A percentile compares a stretch with the other conserved stretches of the same genome.
Evolutionary conservation across 768 basidiomycete species (phyloP).

Genomic region (Pleurotus tuber-regium): DNA sequence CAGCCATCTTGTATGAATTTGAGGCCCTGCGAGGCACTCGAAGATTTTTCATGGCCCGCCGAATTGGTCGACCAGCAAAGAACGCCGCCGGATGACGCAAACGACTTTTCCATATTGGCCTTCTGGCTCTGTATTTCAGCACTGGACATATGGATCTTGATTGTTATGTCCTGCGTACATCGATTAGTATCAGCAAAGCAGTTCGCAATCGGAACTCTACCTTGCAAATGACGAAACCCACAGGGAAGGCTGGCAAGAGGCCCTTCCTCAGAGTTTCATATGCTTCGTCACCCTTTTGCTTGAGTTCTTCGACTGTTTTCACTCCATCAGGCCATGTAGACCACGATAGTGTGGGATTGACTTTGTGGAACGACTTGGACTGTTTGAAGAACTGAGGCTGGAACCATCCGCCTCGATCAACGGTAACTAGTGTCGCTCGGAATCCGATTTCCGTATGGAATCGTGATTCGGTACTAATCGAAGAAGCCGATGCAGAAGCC

Average conservation of each 20-base stretch:
- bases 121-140: neutral
- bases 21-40: constrained; percentile 6
- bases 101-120: neutral
- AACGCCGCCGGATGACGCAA: constrained; percentile 1
- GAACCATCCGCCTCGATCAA: constrained; percentile 22
- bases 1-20: constrained; percentile 12
- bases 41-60: constrained; percentile 8
- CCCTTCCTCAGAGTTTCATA: constrained; percentile 2
- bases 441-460: too few species aligned
- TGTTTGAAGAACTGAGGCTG: constrained; percentile 20
- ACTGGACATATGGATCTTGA: constrained; percentile 2
- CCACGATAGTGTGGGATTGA: constrained; percentile 13
- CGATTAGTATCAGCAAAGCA: neutral
- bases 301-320: constrained; percentile 4
- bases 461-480: too few species aligned
- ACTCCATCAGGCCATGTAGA: constrained; percentile 9
- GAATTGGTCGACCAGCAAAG: constrained; percentile 8
- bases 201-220: neutral
- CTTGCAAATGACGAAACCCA: constrained; percentile 11
- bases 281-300: neutral
- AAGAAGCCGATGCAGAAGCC: too few species aligned
- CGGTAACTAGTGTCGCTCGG: constrained; percentile 19
- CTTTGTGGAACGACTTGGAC: constrained; percentile 16
- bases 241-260: constrained; percentile 8
- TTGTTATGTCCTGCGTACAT: constrained; percentile 9